Evolutionary conservation across 2,329 filamentous ascomycete genomes (phyloP), one percentile per base, ranked within the genome.

Genomic region (Diaporthe amygdali): DNA sequence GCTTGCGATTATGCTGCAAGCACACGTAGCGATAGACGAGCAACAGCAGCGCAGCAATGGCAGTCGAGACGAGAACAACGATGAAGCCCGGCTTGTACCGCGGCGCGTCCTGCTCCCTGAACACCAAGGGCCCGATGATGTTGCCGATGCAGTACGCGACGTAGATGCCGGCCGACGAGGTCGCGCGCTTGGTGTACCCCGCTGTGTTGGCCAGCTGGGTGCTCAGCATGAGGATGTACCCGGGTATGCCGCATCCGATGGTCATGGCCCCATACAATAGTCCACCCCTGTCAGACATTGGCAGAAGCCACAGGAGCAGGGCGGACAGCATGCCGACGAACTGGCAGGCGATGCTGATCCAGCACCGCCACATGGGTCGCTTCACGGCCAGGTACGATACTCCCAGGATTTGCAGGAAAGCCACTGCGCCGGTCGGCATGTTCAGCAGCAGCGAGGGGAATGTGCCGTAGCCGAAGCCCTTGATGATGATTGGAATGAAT

Each of bases 171-270:
- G 59, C 41, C 14, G 59, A 64, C 6, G 59, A 22, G 27, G 59
- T 64, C n/a, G 59, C 59, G 30, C 59, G 59, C 80, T 93, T 93
- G 3, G 91, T 93, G n/a, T 87, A 88, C 7, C 92, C 92, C 0
- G 85, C 91, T 0, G 90, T 92, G 78, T 93, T 94, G 10, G 87
- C 90, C 9, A 93, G 86, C 70, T 93, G 90, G 91, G 91, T 94
- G 0, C 89, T 86, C 0, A 93, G 88, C 32, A 92, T 87, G 17
- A 93, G 82, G 14, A 64, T 20, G n/a, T 49, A 49, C 6, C n/a
- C 44, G 2, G 59, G 30, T 0, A 91, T 91, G 74, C 91, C 92
- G 1, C 87, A 88, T 2, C 89, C 90, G 73, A 90, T 93, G 15
- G 93, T 81, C 78, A 92, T 92, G 0, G 89, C 88, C 0, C 92